Base-by-base conservation (phyloP, 208 protist species). In the Angomonas desouzai region DNA sequence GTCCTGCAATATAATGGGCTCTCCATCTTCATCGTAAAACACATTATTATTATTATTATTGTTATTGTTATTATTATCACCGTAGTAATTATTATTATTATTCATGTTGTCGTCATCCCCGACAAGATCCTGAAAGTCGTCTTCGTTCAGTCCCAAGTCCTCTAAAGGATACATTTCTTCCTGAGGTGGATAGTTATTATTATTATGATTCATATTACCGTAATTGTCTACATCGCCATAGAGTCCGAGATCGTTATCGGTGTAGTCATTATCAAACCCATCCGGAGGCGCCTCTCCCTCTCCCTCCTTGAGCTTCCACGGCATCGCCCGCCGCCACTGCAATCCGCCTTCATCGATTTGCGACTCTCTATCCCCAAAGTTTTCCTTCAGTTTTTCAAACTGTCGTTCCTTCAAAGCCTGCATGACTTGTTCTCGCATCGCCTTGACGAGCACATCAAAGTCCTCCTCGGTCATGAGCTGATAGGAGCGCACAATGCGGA, bases 401-500 rank as follows among this genome's bases (percentile, higher is more conserved):
- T 87, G 81, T 70, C 86, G 60, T 66, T 92, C 77, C 73, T 83
- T 85, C 32, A 84, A 36, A 2, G 62, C 63, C 40, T 59, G 57
- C 20, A 70, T 72, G 16, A 92, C 85, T 30, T 79, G 83, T 33
- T 85, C 72, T 25, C 77, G 72, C 88, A 94, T 92, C 48, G 81
- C 83, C 70, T 86, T 62, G 72, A 90, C 83, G 27, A 92, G 74
- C 18, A 62, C 71, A 36, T 77, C 51, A 68, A 90, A 94, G 75
- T 89, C 85, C 23, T 79, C 74, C 73, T 94, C 85, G 16, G 83
- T 89, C 76, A 91, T 89, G 48, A 94, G 85, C 30, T 89, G 79
- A 62, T 94, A 94, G 68, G 75, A 87, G 27, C 85, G 78, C 32
- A 89, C 83, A 65, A 94, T 92, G 64, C 89, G 89, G 13, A 94